phyloP scores from a whole-genome alignment of 2,329 filamentous ascomycete species.

The Botrytis cinerea region DNA sequence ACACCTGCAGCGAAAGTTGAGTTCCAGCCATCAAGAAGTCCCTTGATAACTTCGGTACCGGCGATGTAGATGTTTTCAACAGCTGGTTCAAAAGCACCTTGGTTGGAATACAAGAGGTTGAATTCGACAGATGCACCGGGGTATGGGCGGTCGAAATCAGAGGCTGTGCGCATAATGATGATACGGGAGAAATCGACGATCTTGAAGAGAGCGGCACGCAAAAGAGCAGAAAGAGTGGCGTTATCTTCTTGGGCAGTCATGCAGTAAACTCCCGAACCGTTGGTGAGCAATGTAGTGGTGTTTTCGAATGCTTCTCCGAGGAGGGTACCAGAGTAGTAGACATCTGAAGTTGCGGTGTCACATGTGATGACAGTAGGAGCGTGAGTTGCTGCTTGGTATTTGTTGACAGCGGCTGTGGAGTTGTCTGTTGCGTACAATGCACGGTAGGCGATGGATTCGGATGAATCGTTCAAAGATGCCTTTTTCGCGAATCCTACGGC shows the following conservation, averaged over 20 bases:
- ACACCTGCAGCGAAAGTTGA: conserved; percentile 55
- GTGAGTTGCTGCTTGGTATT: conserved; percentile 48
- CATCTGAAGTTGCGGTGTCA: conserved; percentile 69
- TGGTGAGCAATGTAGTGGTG: conserved; percentile 64
- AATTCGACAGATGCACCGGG: conserved; percentile 56
- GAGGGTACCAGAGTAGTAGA: conserved; percentile 66
- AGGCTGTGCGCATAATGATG: conserved; percentile 68
- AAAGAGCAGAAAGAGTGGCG: conserved; percentile 64
- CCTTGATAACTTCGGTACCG: conserved; percentile 62
- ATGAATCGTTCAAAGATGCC: conserved; percentile 55
- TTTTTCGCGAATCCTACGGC: conserved; percentile 54
- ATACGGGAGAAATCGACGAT: conserved; percentile 66
- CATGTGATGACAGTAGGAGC: conserved; percentile 62
- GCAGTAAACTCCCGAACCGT: conserved; percentile 68
- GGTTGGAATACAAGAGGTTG: conserved; percentile 60
- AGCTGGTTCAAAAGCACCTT: conserved; percentile 65
- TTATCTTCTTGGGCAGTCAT: conserved; percentile 74
- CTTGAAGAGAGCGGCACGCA: conserved; percentile 55
- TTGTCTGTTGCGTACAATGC: conserved; percentile 48
- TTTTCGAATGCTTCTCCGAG: conserved; percentile 66
- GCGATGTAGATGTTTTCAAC: conserved; percentile 67
- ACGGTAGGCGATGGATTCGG: conserved; percentile 54
- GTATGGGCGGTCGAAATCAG: conserved; percentile 71
- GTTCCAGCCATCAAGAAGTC: conserved; percentile 62
- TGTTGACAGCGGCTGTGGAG: conserved; percentile 45